Conservation (phyloP, 441 rosid genomes). For the Corymbia citriodora region DNA sequence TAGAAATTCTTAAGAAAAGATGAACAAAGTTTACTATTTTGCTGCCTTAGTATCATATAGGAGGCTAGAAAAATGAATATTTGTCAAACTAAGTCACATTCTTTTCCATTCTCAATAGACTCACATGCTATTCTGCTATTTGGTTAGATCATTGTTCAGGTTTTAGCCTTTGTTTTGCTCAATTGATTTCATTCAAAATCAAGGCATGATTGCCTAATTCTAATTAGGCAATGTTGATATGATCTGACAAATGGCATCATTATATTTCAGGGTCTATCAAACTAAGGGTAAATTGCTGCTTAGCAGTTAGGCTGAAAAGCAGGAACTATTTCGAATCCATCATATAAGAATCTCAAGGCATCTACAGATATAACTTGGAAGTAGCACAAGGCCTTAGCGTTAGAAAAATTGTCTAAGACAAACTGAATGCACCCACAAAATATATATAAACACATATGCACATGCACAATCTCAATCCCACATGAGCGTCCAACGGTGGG, state of each 20-base stretch:
- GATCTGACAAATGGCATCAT: background rate
- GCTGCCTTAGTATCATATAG: background rate
- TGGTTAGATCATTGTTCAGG: background rate
- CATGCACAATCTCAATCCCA: conserved; percentile 30
- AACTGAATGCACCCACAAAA: background rate
- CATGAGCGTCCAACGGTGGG: conserved; percentile 87
- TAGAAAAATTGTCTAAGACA: background rate
- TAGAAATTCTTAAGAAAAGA: background rate
- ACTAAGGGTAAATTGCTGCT: background rate
- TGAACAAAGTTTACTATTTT: background rate
- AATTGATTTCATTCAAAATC: background rate
- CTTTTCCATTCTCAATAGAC: background rate
- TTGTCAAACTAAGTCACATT: background rate
- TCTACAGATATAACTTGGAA: background rate
- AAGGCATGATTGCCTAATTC: background rate
- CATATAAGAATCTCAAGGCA: background rate
- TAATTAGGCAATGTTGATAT: background rate
- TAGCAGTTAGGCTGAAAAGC: background rate
- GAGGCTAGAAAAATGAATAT: background rate
- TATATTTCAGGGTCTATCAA: background rate
- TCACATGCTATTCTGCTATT: background rate
- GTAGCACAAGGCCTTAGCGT: background rate
- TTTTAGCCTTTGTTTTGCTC: background rate
- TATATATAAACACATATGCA: background rate
- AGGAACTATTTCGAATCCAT: background rate